phyloP scores from a whole-genome alignment of 2,329 filamentous ascomycete species.

The Exophiala mesophila region DNA sequence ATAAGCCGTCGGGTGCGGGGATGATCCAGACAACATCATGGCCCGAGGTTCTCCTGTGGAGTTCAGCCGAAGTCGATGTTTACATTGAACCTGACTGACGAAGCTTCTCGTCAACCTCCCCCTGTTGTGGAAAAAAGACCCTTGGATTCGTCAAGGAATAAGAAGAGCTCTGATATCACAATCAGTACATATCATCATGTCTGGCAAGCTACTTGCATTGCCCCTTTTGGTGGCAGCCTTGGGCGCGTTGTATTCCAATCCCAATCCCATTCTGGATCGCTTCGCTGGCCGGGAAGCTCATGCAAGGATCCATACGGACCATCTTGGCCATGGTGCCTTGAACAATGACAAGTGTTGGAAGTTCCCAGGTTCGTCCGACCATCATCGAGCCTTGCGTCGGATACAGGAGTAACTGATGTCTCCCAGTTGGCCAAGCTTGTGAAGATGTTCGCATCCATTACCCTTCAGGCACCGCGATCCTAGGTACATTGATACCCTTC shows the following conservation, averaged over 20 bases:
- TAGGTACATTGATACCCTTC: constrained; percentile 8
- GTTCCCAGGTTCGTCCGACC: constrained; percentile 10
- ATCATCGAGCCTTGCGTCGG: neutral
- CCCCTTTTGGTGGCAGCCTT: constrained; percentile 7
- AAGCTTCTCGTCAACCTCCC: no score
- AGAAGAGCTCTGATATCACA: no score
- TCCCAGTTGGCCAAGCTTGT: constrained; percentile 16
- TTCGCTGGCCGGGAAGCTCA: constrained; percentile 4
- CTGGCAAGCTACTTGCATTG: constrained; percentile 3
- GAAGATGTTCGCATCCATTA: constrained; percentile 20
- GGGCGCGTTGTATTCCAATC: constrained; percentile 6
- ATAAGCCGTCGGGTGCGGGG: no score
- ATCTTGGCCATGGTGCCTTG: constrained; percentile 9
- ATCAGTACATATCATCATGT: no score
- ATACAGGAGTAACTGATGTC: neutral
- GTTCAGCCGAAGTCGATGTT: no score
- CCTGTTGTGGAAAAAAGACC: no score
- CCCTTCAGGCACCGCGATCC: constrained; percentile 10
- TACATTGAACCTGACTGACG: no score
- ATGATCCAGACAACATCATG: neutral
- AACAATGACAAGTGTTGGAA: constrained; percentile 18
- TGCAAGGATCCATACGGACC: constrained; percentile 1
- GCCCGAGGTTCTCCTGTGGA: neutral
- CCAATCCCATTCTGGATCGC: constrained; percentile 9
- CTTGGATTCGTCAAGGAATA: no score